These are phyloP conservation scores for Beauveria varroae DNA, from an alignment of 2,329 filamentous ascomycete species.

Conservation along the genomic window DNA sequence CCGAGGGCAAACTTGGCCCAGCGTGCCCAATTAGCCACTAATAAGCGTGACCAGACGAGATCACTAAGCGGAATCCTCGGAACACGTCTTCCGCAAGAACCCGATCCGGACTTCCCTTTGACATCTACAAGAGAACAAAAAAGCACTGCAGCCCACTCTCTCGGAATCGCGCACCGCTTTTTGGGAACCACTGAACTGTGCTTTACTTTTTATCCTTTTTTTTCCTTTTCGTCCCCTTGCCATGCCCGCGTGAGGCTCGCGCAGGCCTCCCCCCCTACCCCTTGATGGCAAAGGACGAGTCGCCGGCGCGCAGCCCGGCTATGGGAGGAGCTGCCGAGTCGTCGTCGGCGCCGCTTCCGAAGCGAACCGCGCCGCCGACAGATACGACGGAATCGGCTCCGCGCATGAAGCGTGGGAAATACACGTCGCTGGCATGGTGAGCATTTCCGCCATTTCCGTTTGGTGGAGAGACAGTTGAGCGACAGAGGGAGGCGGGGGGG, in stretches of 20 bases:
- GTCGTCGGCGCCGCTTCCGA: conserved; percentile 1
- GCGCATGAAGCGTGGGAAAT: conserved; percentile 27
- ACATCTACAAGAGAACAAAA: neutral
- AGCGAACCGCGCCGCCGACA: conserved; percentile 9
- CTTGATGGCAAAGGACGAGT: conserved; percentile 5
- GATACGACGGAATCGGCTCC: conserved; percentile 4
- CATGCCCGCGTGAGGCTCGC: neutral
- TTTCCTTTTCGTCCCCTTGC: too few relatives aligned
- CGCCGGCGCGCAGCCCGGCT: neutral
- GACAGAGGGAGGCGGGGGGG: neutral
- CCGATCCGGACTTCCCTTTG: neutral
- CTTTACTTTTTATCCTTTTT: neutral
- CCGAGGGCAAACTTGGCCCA: too few relatives aligned
- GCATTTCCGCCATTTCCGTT: conserved; percentile 6
- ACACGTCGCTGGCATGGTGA: conserved; percentile 31
- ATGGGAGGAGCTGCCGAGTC: neutral
- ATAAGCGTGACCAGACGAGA: neutral
- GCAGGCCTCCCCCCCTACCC: too few relatives aligned
- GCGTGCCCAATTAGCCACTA: neutral
- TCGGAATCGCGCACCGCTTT: neutral
- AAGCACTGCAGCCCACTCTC: neutral
- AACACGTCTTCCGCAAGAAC: neutral
- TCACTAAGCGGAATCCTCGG: neutral
- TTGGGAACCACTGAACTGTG: neutral
- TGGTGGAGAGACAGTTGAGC: neutral